Base-by-base conservation (phyloP, 1,284 basidiomycete genomes). In the Phellopilus nigrolimitatus region DNA sequence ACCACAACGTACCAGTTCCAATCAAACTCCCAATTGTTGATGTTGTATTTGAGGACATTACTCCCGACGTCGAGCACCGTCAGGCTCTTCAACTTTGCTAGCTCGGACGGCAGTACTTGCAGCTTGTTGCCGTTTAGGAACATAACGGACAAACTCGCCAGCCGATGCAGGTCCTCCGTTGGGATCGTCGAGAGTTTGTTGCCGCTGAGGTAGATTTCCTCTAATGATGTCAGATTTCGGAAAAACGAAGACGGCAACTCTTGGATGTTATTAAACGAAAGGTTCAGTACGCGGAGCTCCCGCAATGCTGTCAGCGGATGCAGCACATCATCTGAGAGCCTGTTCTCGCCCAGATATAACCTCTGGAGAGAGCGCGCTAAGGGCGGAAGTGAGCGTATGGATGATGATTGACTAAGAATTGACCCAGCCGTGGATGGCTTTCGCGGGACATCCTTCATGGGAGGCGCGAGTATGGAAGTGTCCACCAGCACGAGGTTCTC, bases 1-100 rank as follows among this genome's bases (percentile, higher is more conserved):
- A 21, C 24, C 53, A 57, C 39, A 37, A 70, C 76, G 49, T 58
- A 94, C 97, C 97, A 99, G 68, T 99, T 99, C 95, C 95, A 99
- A 70, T 99, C 97, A 68, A 95, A 99, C 63, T 95, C 91, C 88
- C 88, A 95, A 64, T 99, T 99, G 62, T 93, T 90, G 59, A 98
- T 95, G 66, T 99, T 99, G 71, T 99, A 99, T 76, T 92, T 95
- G 68, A 99, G 76, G 47, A 84, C 70, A 66, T 99, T 99, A 66
- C 88, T 95, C 5, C 95, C 95, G 1, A 92, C 97, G 64, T 99
- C 97, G 55, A 99, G 75, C 24, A 89, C 82, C 56, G 79, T 81
- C 59, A 99, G 71, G 52, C 80, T 84, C 63, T 80, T 80, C 58
- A 98, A 77, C 63, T 91, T 90, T 30, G 86, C 87, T 39, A 99